These are phyloP conservation scores for Heterobasidion occidentale DNA, from an alignment of 1,284 basidiomycete genomes.

Conservation along the genomic window DNA sequence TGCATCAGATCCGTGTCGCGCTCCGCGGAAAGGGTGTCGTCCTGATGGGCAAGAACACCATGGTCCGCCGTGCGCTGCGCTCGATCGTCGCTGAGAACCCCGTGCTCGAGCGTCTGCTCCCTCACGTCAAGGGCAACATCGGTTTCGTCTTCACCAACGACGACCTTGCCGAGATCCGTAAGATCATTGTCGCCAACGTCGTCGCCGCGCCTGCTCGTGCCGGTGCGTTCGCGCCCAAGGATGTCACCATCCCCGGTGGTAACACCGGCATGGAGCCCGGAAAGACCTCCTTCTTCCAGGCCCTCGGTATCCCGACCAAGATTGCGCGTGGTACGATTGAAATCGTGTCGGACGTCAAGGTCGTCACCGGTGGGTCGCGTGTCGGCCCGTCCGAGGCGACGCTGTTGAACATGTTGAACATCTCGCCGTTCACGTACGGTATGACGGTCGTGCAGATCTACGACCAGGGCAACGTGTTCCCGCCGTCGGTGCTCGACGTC, in stretches of 20 bases:
- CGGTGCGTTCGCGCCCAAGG: conserved; percentile 89
- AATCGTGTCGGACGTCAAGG: conserved; percentile 97
- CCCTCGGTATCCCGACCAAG: conserved; percentile 99
- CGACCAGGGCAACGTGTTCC: conserved; percentile 88
- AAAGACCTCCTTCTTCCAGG: conserved; percentile 99
- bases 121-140: conserved; percentile 95
- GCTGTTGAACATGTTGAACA: conserved; percentile 98
- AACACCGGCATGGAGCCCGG: conserved; percentile 99
- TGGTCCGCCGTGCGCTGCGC: conserved; percentile 98
- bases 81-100: conserved; percentile 86
- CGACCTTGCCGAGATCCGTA: conserved; percentile 94
- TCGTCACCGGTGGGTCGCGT: conserved; percentile 87
- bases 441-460: conserved; percentile 95
- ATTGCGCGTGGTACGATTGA: conserved; percentile 99
- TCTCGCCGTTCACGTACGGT: conserved; percentile 98
- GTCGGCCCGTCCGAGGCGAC: conserved; percentile 98
- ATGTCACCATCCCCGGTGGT: conserved; percentile 89
- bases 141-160: conserved; percentile 96
- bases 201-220: conserved; percentile 98
- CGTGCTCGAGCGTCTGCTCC: conserved; percentile 93
- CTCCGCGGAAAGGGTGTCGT: conserved; percentile 96
- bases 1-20: conserved; percentile 97
- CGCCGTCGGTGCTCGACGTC: conserved; percentile 89
- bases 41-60: conserved; percentile 99
- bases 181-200: conserved; percentile 92